Evolutionary conservation across 345 rosid genomes (phyloP), one percentile per base, ranked within the genome.

Genomic region (Lepidium didymum): DNA sequence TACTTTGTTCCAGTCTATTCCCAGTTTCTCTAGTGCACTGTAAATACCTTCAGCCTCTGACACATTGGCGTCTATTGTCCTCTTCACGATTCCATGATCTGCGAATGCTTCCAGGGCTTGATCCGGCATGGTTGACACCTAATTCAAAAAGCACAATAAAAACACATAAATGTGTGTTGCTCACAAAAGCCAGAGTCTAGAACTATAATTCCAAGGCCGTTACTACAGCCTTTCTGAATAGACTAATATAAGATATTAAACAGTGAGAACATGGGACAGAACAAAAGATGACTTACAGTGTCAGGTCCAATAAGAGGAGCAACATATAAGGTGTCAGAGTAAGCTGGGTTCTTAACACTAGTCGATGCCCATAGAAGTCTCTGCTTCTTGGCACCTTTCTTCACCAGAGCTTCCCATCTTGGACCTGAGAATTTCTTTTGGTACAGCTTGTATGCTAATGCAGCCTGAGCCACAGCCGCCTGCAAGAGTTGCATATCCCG

Each of bases 41-140:
- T 94, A 94, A 13, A 89, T 75, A n/a, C 95, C 96, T 85, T 91
- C 96, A 0, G 97, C 97, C 71, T 94, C 97, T 0, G 96, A 89
- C 8, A 89, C 84, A 40, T 87, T 87, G 0, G 87, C 74, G 64
- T 94, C 99, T n/a, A 94, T 94, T 9, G 99, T 91, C 81, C 99
- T 87, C 47, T 81, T 83, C 45, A 85, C 97, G 0, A 44, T 67
- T 65, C 99, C 99, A 23, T 94, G 99, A 46, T 94, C 95, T 4
- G 85, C 10, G 37, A 91, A 89, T 41, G 97, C 97, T 80, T 85
- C 92, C 68, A 94, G 86, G 25, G 97, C 97, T 81, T 94, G 99
- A 81, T 94, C 99, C 0, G 99, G 99, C 99, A 94, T 94, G 36
- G 99, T 91, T 47, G 97, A 91, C 33, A 94, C 97, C 99, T 94